Base-by-base conservation (phyloP, 176 grass and related monocot genomes). In the Otatea glauca region DNA sequence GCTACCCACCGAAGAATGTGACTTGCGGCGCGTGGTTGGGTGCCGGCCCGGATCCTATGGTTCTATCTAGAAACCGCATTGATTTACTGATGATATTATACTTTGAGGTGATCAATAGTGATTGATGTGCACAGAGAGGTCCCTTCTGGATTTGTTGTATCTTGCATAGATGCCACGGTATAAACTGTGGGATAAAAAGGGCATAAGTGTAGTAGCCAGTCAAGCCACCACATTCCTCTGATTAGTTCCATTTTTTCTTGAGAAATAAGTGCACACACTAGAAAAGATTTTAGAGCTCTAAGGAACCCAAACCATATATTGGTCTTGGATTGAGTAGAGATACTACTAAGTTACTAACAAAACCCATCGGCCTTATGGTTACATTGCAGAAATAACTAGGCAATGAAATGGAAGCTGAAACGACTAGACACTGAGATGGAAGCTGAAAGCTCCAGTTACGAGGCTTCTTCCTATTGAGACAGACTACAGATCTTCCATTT, bases 371-470 rank as follows among this genome's bases (percentile, higher is more conserved):
- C 38, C 71, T 69, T 81, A 43, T 76, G 77, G 51, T 85, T 85
- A 85, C 77, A 76, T 76, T 45, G 43, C 43, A 80, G 79, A n/a
- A 80, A 70, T 60, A 80, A 61, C 60, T 75, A 84, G 68, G 18
- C 6, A 86, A 65, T 14, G 27, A 59, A 79, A 74, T 11, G 66
- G 13, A 86, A 78, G n/a, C 12, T 72, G 38, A 55, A 86, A 83
- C 3, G 8, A 72, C 47, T 79, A 66, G 41, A 51, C 35, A 87
- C 32, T 35, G 7, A 45, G n/a, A 62, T 62, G 38, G 5, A 24
- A 21, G 11, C 1, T 60, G 66, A 42, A 51, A 77, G 9, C 1
- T 67, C 39, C 34, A 44, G 59, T 41, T 74, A 34, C 6, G 17
- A 14, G 0, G 0, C 61, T 61, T 66, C 79, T 87, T 82, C 78